These are phyloP conservation scores for Populus euphratica DNA, from an alignment of 345 rosid genomes.

Conservation along the genomic window DNA sequence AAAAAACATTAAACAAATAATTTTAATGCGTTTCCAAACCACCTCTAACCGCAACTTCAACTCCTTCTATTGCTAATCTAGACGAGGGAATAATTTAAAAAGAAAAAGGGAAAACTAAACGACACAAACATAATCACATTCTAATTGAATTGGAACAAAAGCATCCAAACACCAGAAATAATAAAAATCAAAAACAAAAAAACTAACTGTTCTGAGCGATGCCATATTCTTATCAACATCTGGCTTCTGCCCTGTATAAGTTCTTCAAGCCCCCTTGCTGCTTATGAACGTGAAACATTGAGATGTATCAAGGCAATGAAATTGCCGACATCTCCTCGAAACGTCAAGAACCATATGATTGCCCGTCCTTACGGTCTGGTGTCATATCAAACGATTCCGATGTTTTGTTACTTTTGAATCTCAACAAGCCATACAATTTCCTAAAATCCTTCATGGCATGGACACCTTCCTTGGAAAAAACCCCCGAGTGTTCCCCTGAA, in stretches of 20 bases:
- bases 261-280: background rate
- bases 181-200: background rate
- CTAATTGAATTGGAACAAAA: slow-evolving; percentile 2
- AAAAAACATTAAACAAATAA: no score
- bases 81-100: no score
- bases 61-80: background rate
- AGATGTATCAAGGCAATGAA: background rate
- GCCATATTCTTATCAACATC: background rate
- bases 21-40: no score
- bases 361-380: slow-evolving; percentile 25
- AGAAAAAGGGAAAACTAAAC: background rate
- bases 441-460: slow-evolving; percentile 45
- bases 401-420: slow-evolving; percentile 21
- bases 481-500: slow-evolving; percentile 13
- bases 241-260: background rate
- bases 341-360: background rate
- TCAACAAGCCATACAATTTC: slow-evolving; percentile 32
- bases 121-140: background rate
- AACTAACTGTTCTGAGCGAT: background rate
- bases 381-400: slow-evolving; percentile 8
- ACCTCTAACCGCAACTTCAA: background rate
- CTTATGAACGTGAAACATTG: background rate
- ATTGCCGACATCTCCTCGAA: background rate
- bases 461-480: slow-evolving; percentile 6
- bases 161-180: slow-evolving; percentile 4